Evolutionary conservation across 768 basidiomycete genomes (phyloP).

Genomic region (Calocybe indica): DNA sequence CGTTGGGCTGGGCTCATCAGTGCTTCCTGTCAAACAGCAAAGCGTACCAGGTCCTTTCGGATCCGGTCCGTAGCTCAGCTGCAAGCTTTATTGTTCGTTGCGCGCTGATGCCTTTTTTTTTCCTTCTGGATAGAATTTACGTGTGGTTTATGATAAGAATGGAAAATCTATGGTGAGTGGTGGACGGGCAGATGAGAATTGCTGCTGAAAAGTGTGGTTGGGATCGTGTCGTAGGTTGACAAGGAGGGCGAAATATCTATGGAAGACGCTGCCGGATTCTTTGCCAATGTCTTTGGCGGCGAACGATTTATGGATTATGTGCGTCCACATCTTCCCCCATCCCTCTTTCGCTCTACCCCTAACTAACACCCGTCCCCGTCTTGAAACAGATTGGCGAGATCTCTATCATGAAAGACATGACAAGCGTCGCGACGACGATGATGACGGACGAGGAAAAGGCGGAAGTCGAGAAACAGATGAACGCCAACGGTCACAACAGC

Average conservation of each 20-base stretch:
- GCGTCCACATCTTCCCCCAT: constrained; percentile 24
- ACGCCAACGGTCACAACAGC: constrained; percentile 21
- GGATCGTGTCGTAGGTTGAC: constrained; percentile 41
- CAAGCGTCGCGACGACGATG: constrained; percentile 76
- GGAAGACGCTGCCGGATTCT: constrained; percentile 93
- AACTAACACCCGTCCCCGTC: neutral
- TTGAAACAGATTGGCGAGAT: constrained; percentile 86
- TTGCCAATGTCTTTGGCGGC: constrained; percentile 93
- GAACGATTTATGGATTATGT: constrained; percentile 89
- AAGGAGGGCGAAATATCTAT: constrained; percentile 74
- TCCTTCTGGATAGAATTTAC: constrained; percentile 51
- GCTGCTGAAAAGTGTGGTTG: too few species aligned
- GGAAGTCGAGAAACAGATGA: constrained; percentile 74
- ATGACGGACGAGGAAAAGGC: constrained; percentile 92
- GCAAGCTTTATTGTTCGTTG: constrained; percentile 2
- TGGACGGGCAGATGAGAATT: neutral
- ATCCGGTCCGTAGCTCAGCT: constrained; percentile 49
- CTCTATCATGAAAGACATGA: constrained; percentile 91
- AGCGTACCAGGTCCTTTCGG: constrained; percentile 91
- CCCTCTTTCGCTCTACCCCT: neutral
- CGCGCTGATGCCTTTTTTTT: neutral
- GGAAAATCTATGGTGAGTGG: constrained; percentile 77
- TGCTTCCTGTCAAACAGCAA: constrained; percentile 44
- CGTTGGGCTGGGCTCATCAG: neutral
- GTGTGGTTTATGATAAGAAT: constrained; percentile 92